Conservation (phyloP, 768 basidiomycete species). For the Trametes sanguinea region DNA sequence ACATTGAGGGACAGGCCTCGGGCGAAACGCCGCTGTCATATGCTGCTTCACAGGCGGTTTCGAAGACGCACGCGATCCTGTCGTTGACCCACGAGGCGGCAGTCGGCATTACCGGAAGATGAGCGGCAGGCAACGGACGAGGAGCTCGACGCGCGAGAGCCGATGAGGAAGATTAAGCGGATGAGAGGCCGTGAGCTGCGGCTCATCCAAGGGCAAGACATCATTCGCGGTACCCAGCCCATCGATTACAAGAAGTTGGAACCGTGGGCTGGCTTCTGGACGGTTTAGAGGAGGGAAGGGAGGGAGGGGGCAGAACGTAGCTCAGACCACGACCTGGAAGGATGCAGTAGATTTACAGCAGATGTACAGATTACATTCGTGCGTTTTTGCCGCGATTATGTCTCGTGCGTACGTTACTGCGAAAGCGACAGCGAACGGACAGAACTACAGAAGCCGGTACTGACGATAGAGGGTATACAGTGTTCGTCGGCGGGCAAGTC, state of each 20-base stretch:
- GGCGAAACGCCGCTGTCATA: constrained; percentile 48
- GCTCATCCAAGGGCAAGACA: constrained; percentile 74
- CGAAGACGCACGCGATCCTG: constrained; percentile 75
- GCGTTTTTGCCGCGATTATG: constrained; percentile 2
- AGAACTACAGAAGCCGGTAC: too few relatives aligned
- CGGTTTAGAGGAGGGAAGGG: background rate
- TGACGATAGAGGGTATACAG: background rate
- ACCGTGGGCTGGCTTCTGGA: constrained; percentile 41
- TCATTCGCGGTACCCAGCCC: constrained; percentile 51
- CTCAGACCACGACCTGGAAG: background rate
- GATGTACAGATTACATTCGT: constrained; percentile 7
- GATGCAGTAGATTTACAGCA: background rate
- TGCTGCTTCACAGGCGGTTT: constrained; percentile 69
- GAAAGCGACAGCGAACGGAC: background rate
- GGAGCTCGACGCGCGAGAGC: constrained; percentile 67
- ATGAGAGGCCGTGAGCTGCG: constrained; percentile 88
- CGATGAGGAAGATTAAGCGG: constrained; percentile 63
- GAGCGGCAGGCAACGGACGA: constrained; percentile 71
- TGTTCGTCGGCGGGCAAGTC: background rate
- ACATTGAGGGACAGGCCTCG: background rate
- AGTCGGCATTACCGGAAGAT: constrained; percentile 54
- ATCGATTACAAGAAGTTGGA: constrained; percentile 36
- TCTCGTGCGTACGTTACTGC: background rate
- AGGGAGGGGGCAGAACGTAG: background rate
- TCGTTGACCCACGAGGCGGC: constrained; percentile 60